Evolutionary conservation across 148 eudicot species (phyloP), one percentile per base, ranked within the genome.

Genomic region (Dianthus caryophyllus): DNA sequence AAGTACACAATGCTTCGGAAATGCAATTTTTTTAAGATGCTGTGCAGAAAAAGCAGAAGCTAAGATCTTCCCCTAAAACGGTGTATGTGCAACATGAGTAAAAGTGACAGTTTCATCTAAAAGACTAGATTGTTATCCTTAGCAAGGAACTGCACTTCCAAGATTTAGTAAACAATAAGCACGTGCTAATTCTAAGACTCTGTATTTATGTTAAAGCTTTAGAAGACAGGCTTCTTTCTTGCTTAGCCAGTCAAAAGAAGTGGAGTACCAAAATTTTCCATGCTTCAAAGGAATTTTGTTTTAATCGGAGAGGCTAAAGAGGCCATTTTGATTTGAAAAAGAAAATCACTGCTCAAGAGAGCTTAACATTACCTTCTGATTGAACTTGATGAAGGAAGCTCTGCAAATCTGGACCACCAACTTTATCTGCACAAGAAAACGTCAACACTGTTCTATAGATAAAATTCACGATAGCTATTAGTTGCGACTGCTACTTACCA

Each of bases 331-430:
- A 21, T 14, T n/a, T n/a, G n/a, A n/a, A 47, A 38, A 53, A 22
- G 17, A 36, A 52, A 41, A 7, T 60, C 20, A 27, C 29, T 24
- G 49, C 27, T 15, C 6, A 36, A 17, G 17, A 47, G 18, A 26
- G 26, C 14, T 26, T 29, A 55, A 49, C 5, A 24, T 4, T 84
- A 92, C 98, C 98, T 89, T 81, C 79, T 65, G 91, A 73, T 61
- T 74, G 89, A 64, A 87, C 71, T 74, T 93, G 98, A 62, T 79
- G 81, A 67, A 89, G 75, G 80, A 87, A 89, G 75, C 91, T 93
- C 73, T 80, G 85, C 73, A 93, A 71, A 72, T 93, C 87, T 75
- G 98, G 94, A 39, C 85, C 95, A 70, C 74, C 85, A 81, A 73
- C 81, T 81, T 93, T 93, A 61, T 85, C 98, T 93, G 70, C 54